Evolutionary conservation across 129 eudicot species (phyloP).

Genomic region (Tagetes erecta): DNA sequence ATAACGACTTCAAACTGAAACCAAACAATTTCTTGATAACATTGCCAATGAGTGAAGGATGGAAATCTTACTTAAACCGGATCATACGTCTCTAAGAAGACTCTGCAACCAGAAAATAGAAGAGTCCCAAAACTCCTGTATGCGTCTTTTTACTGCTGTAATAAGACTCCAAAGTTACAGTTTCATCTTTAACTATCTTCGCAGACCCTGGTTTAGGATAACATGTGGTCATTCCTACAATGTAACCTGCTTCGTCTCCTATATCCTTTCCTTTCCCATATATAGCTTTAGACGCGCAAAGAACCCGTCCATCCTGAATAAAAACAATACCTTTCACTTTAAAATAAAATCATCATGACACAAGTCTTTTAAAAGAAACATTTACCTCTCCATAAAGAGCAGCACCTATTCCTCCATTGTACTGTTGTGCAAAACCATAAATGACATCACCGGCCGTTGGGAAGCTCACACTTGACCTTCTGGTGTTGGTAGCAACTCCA

Average conservation of each 20-base stretch:
- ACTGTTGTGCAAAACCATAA: conserved; percentile 76
- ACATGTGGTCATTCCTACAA: conserved; percentile 90
- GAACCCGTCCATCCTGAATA: conserved; percentile 58
- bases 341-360: conserved; percentile 4
- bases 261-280: conserved; percentile 65
- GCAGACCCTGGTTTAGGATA: conserved; percentile 76
- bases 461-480: conserved; percentile 40
- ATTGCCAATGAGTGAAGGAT: not conserved
- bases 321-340: not conserved
- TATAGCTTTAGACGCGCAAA: conserved; percentile 61
- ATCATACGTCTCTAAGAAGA: conserved; percentile 20
- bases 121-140: conserved; percentile 77
- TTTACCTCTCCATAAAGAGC: conserved; percentile 65
- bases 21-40: not conserved
- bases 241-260: conserved; percentile 80
- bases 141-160: conserved; percentile 57
- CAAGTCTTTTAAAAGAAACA: not conserved
- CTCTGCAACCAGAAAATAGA: conserved; percentile 69
- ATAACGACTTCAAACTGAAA: not conserved
- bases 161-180: conserved; percentile 50
- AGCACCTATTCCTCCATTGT: conserved; percentile 66
- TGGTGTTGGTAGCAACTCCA: conserved; percentile 37
- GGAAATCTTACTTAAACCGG: conserved; percentile 36
- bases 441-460: conserved; percentile 66
- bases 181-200: conserved; percentile 56